These are phyloP conservation scores for Xerocomus amazonicus DNA, from an alignment of 1,284 basidiomycete genomes.

Conservation along the genomic window DNA sequence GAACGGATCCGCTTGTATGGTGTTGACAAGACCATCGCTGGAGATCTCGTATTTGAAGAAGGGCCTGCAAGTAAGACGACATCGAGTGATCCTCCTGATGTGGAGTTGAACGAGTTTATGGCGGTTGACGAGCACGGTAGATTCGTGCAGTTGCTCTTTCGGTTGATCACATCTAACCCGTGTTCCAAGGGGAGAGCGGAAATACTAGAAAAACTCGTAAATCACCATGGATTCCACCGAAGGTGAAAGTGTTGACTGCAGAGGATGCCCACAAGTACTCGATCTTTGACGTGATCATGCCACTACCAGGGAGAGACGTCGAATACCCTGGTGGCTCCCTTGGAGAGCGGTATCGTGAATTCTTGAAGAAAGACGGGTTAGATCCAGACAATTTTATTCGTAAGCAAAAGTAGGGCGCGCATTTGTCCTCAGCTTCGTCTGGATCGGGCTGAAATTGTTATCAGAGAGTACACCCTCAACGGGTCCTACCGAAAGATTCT, in stretches of 20 bases:
- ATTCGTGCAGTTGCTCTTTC: constrained; percentile 11
- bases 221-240: constrained; percentile 56
- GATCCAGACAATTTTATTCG: constrained; percentile 85
- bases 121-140: constrained; percentile 43
- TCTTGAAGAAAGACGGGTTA: constrained; percentile 80
- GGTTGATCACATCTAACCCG: constrained; percentile 9
- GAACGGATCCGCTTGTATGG: constrained; percentile 85
- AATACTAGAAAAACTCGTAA: constrained; percentile 41
- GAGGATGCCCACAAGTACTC: constrained; percentile 76
- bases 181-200: constrained; percentile 26
- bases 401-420: constrained; percentile 72
- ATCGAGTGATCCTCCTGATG: constrained; percentile 38
- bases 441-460: constrained; percentile 1
- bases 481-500: constrained; percentile 94
- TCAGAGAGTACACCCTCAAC: constrained; percentile 85
- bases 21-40: constrained; percentile 70
- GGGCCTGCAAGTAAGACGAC: constrained; percentile 22
- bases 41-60: constrained; percentile 81
- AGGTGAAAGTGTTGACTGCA: constrained; percentile 73
- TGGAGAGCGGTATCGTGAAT: constrained; percentile 78
- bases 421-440: neutral
- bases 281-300: constrained; percentile 95
- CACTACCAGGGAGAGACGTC: constrained; percentile 90
- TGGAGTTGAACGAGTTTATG: constrained; percentile 38
- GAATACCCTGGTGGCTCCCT: constrained; percentile 82